Conservation (phyloP, 2,329 filamentous ascomycete species). For the Aspergillaceae sp. region DNA sequence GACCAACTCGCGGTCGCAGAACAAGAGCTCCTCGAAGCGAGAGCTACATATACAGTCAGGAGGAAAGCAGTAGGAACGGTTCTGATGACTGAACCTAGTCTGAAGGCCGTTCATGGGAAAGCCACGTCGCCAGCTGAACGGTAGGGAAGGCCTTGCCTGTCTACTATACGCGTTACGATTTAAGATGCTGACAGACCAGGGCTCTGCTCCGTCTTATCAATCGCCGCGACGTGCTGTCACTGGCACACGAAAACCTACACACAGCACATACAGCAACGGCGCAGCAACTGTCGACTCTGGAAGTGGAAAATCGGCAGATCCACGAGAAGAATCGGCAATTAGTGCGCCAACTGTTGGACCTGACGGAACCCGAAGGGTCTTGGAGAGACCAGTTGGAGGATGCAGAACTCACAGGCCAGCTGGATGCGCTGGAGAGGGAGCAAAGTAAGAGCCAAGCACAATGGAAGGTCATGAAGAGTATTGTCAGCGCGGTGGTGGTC, state of each 20-base stretch:
- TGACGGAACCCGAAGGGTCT: constrained; percentile 51
- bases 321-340: constrained; percentile 55
- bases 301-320: constrained; percentile 50
- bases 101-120: constrained; percentile 67
- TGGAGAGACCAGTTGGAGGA: constrained; percentile 48
- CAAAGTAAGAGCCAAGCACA: constrained; percentile 55
- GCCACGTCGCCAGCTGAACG: constrained; percentile 58
- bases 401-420: constrained; percentile 44
- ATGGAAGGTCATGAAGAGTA: constrained; percentile 68
- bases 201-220: constrained; percentile 59
- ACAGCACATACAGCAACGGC: constrained; percentile 44
- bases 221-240: constrained; percentile 58
- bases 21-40: constrained; percentile 59
- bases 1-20: constrained; percentile 48
- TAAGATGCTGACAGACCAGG: constrained; percentile 34
- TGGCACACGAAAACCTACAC: constrained; percentile 53
- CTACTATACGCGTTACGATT: no score
- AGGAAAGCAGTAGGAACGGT: constrained; percentile 61
- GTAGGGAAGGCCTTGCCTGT: constrained; percentile 35
- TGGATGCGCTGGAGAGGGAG: constrained; percentile 51
- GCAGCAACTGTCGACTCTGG: constrained; percentile 47
- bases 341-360: constrained; percentile 53
- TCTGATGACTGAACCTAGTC: constrained; percentile 62
- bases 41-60: constrained; percentile 60
- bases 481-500: constrained; percentile 67